Base-by-base conservation (phyloP, 495 filamentous ascomycete species). In the Evernia prunastri region DNA sequence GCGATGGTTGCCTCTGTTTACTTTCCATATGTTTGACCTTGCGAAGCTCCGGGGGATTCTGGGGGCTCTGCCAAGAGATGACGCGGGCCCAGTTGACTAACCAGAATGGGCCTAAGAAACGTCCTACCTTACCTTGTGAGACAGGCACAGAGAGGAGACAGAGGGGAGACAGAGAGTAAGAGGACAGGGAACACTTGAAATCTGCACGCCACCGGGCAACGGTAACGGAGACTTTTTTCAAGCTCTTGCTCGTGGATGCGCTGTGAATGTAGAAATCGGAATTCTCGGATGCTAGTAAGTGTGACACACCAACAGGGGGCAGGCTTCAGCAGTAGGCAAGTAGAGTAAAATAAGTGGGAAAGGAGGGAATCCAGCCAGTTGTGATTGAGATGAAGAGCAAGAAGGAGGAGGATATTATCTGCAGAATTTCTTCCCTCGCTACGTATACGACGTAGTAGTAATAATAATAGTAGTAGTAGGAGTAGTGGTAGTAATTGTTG, bases 111-210 rank as follows among this genome's bases (percentile, higher is more conserved):
- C 25, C 49, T 53, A 53, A 53, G 4, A 53, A 53, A 53, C 49
- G 49, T 53, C 49, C 31, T 25, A 27, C 49, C 49, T 53, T n/a
- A n/a, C n/a, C n/a, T n/a, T n/a, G 31, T 53, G 49, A 53, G 25
- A 53, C 49, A 53, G 13, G 13, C 49, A 53, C 12, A 17, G 49
- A 53, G 9, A 31, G 25, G 49, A 18, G 27, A 53, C 25, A n/a
- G n/a, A n/a, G n/a, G n/a, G n/a, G n/a, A n/a, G n/a, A n/a, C n/a
- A n/a, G n/a, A n/a, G n/a, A n/a, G n/a, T 5, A 18, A 31, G 49
- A 31, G 27, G 49, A 53, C 27, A 53, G 49, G 17, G 27, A 53
- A 31, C 12, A 53, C 3, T 31, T 15, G 49, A 25, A n/a, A 3
- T 29, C 31, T 53, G 25, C 49, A 3, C 49, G n/a, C n/a, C n/a